Conservation (phyloP, 2,329 filamentous ascomycete genomes). For the Meredithiella fracta region DNA sequence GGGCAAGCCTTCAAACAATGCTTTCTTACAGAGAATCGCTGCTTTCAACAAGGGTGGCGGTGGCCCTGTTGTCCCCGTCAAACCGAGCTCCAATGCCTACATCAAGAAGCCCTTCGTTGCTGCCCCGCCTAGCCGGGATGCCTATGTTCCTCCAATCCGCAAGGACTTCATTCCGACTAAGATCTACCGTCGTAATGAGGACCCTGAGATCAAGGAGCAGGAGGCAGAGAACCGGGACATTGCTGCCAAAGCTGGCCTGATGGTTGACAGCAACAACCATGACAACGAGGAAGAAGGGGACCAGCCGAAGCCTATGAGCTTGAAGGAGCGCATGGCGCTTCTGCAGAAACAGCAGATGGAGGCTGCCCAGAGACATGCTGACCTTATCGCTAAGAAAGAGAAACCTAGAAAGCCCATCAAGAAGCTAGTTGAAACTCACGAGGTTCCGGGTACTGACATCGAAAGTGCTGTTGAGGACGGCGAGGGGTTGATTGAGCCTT, state of each 20-base stretch:
- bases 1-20: constrained; percentile 58
- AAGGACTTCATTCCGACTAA: constrained; percentile 56
- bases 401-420: constrained; percentile 63
- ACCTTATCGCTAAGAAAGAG: constrained; percentile 64
- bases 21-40: constrained; percentile 90
- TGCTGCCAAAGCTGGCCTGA: constrained; percentile 51
- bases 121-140: constrained; percentile 80
- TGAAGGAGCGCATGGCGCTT: constrained; percentile 90
- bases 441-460: constrained; percentile 17
- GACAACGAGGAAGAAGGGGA: constrained; percentile 48
- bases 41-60: constrained; percentile 88
- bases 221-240: constrained; percentile 49
- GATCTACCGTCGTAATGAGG: constrained; percentile 74
- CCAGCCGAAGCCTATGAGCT: constrained; percentile 74
- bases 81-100: constrained; percentile 60
- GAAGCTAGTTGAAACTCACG: constrained; percentile 39
- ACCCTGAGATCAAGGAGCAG: constrained; percentile 52
- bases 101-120: constrained; percentile 96
- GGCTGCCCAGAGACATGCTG: constrained; percentile 67
- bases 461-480: constrained; percentile 24
- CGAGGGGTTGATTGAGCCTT: constrained; percentile 32
- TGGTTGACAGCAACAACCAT: constrained; percentile 31
- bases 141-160: constrained; percentile 59
- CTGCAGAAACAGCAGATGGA: constrained; percentile 89
- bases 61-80: constrained; percentile 77